Base-by-base conservation (phyloP, 176 grass and related monocot genomes). In the Thalia dealbata region DNA sequence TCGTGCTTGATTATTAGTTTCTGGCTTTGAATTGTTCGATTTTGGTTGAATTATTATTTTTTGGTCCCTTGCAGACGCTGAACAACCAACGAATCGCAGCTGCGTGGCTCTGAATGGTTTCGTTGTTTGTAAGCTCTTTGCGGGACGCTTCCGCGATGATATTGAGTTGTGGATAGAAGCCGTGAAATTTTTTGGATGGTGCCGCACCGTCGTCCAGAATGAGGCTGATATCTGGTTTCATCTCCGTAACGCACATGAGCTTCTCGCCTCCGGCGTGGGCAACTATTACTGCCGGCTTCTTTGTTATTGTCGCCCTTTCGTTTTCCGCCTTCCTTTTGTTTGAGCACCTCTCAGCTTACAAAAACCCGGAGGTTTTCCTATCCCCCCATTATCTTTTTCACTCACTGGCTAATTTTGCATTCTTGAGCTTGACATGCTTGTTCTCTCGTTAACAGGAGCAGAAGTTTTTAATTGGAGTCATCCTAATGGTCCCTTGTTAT, bases 401-500 rank as follows among this genome's bases (percentile, higher is more conserved):
- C 19, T 14, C 25, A 18, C 38, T 5, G 8, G 68, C 30, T 43
- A 16, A 7, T 8, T 44, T 13, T 23, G 16, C 30, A 11, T 45
- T 45, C 21, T 22, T 21, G 12, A 74, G 22, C 10, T 29, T 42
- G 25, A 42, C 55, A 15, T 61, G 71, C 68, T 73, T 85, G 13
- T 23, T 50, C 60, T 58, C 35, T 80, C 16, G 77, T 79, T 65
- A 78, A 21, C 89, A 97, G 95, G 95, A 97, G 82, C 95, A 97
- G 44, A 97, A 91, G 75, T 97, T 97, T 86, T 81, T 93, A 75
- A 85, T 97, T 25, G 95, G 95, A 66, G 95, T 93, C 78, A 92
- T 97, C 41, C 80, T 97, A 51, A 97, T 92, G 90, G 95, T 97
- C 26, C 95, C 95, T 72, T 97, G 85, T 72, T 97, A 97, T 79